Conservation (phyloP, 208 protist genomes). For the Trypanosomatidae sp. region DNA sequence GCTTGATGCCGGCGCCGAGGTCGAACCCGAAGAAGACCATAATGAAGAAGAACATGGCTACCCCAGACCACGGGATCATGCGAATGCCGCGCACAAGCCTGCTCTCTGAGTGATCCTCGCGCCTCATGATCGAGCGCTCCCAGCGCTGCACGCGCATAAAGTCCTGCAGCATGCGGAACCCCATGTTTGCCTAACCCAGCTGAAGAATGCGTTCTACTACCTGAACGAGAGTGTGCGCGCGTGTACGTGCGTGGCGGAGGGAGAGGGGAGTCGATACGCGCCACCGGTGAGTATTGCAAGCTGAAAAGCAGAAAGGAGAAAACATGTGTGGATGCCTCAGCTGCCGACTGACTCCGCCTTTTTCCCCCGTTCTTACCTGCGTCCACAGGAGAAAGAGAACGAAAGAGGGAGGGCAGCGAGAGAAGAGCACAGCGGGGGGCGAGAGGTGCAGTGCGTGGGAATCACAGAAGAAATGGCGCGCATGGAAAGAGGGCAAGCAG, state of each 20-base stretch:
- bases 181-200: constrained; percentile 15
- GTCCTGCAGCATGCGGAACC: constrained; percentile 64
- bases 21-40: constrained; percentile 88
- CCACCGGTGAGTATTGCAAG: not conserved
- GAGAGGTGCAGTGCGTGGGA: not conserved
- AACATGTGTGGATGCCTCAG: not conserved
- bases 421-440: not conserved
- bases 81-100: constrained; percentile 44
- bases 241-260: not conserved
- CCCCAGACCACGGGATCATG: constrained; percentile 74
- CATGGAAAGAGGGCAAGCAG: not conserved
- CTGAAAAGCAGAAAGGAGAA: not conserved
- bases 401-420: not conserved
- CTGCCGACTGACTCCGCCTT: not conserved
- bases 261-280: not conserved
- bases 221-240: not conserved
- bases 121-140: constrained; percentile 65
- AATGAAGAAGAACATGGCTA: constrained; percentile 81
- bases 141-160: constrained; percentile 71
- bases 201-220: not conserved
- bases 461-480: not conserved
- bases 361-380: not conserved
- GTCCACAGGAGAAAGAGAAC: not conserved
- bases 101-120: constrained; percentile 50
- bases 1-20: constrained; percentile 74